Evolutionary conservation across 495 filamentous ascomycete genomes (phyloP), one percentile per base, ranked within the genome.

Genomic region (Talaromyces thailandensis): DNA sequence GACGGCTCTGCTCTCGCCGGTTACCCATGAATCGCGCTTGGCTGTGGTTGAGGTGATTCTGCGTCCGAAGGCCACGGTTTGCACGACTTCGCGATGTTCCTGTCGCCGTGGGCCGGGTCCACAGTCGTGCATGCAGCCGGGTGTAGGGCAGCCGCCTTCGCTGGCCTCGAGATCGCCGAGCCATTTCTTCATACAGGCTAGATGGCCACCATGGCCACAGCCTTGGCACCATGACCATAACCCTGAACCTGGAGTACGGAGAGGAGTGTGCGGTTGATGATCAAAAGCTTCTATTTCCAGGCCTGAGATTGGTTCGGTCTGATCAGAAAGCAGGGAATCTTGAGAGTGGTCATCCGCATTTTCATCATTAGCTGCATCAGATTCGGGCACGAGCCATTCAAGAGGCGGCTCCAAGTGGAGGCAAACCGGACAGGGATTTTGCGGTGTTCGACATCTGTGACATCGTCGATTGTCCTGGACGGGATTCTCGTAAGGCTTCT

Each of bases 161-260:
- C 80, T 85, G 24, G 79, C 78, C 16, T 78, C 75, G 18, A 72
- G 62, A 43, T 81, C 81, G 51, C 71, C 70, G 58, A 88, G 84
- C 89, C 89, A 93, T 4, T 77, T 81, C 53, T 78, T 77, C 55
- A 92, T 79, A 65, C 89, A 93, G 24, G 80, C 81, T 1, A 82
- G 71, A 70, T 93, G 89, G 6, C 88, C 89, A 52, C 88, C 88
- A 64, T 93, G 89, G 21, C 84, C 85, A 63, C 89, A 93, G 45
- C 84, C 82, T 61, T 88, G 84, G 64, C 89, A 93, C 77, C 83
- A 87, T 67, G 80, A 84, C 88, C 88, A 92, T 9, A 83, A 68
- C 21, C 68, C 67, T 25, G 74, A 68, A 37, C 70, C 75, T 57
- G 71, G 71, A 25, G 73, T 68, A 6, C 73, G 68, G 12, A 65